These are phyloP conservation scores for Saturnispora ahearnii DNA, from an alignment of 805 yeast genomes.

Conservation along the genomic window DNA sequence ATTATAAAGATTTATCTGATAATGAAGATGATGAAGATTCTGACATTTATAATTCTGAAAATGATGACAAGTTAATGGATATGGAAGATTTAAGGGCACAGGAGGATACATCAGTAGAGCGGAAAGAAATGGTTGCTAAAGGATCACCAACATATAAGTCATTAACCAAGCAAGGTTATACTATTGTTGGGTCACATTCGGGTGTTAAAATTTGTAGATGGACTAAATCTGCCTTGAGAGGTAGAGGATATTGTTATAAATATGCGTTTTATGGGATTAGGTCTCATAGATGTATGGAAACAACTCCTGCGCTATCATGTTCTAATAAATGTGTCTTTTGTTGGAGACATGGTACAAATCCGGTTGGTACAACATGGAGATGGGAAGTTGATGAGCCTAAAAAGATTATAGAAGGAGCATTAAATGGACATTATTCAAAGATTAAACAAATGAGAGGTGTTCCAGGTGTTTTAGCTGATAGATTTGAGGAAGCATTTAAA, in stretches of 20 bases:
- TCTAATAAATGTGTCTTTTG: conserved; percentile 94
- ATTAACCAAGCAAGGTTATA: conserved; percentile 86
- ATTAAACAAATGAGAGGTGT: conserved; percentile 94
- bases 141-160: conserved; percentile 84
- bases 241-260: conserved; percentile 91
- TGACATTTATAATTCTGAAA: conserved; percentile 13
- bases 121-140: conserved; percentile 81
- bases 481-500: conserved; percentile 84
- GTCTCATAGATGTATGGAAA: conserved; percentile 91
- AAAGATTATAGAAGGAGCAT: conserved; percentile 72
- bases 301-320: conserved; percentile 89
- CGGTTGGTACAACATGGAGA: conserved; percentile 93
- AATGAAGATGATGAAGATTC: conserved; percentile 13
- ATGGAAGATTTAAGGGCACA: conserved; percentile 51
- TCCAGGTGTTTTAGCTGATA: conserved; percentile 83
- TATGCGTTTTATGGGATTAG: conserved; percentile 86
- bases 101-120: conserved; percentile 21
- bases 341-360: conserved; percentile 97
- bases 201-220: conserved; percentile 94
- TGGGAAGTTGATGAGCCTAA: conserved; percentile 94
- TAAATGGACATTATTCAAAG: conserved; percentile 82
- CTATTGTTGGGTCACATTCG: conserved; percentile 87
- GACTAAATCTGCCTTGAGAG: conserved; percentile 91
- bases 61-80: conserved; percentile 43
- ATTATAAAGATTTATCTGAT: conserved; percentile 15